Conservation (phyloP, 2,329 filamentous ascomycete species). For the Amauroascus verrucosus region DNA sequence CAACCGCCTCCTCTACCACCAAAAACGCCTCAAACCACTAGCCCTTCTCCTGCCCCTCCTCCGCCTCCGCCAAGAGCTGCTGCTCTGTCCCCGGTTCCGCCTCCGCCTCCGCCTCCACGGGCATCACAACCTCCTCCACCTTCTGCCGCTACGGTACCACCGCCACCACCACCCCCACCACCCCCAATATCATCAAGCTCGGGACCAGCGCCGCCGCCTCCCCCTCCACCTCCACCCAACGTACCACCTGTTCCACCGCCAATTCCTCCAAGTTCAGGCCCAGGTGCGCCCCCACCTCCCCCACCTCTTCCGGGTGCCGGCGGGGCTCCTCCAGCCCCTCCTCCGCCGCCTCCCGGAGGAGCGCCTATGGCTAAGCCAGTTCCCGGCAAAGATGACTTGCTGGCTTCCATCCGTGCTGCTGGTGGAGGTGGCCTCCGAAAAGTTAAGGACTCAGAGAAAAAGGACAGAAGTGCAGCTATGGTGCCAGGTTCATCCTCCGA, state of each 20-base stretch:
- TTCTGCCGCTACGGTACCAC: slow-evolving; percentile 23
- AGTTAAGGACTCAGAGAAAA: slow-evolving; percentile 38
- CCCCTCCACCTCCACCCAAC: slow-evolving; percentile 37
- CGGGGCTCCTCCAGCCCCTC: slow-evolving; percentile 39
- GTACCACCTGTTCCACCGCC: slow-evolving; percentile 20
- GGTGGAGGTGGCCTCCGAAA: slow-evolving; percentile 44
- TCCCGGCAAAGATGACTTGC: slow-evolving; percentile 35
- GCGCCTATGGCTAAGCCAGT: slow-evolving; percentile 31
- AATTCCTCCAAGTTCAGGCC: slow-evolving; percentile 24
- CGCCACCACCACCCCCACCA: slow-evolving; percentile 22
- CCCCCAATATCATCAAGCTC: slow-evolving; percentile 26
- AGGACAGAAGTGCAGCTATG: slow-evolving; percentile 37
- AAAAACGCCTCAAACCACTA: slow-evolving; percentile 40
- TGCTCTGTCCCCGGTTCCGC: slow-evolving; percentile 20
- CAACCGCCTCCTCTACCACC: slow-evolving; percentile 38
- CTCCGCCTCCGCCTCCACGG: slow-evolving; percentile 25
- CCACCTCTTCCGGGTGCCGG: slow-evolving; percentile 30
- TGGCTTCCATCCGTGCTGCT: slow-evolving; percentile 44
- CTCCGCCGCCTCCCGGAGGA: slow-evolving; percentile 33
- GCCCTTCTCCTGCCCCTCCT: slow-evolving; percentile 39
- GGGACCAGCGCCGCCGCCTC: slow-evolving; percentile 27
- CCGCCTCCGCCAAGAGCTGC: slow-evolving; percentile 39
- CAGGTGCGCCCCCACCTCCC: slow-evolving; percentile 21
- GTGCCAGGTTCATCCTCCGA: slow-evolving; percentile 45
- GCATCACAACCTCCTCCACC: slow-evolving; percentile 23